These are phyloP conservation scores for Hippophae tibetana DNA, from an alignment of 306 rosid genomes.

Conservation along the genomic window DNA sequence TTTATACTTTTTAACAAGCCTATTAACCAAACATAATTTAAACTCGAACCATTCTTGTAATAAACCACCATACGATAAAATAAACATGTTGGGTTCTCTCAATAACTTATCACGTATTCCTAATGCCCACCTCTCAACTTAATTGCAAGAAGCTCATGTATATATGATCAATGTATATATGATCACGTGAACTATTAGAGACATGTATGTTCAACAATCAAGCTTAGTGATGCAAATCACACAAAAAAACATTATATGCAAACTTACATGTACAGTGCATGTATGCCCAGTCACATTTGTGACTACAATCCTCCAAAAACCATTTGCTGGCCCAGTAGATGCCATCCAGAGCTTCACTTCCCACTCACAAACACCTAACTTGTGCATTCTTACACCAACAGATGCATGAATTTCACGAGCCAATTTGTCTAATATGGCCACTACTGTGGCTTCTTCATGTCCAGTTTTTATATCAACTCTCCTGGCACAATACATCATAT, in stretches of 20 bases:
- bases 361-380: conserved; percentile 88
- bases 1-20: too few relatives aligned
- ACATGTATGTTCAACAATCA: neutral
- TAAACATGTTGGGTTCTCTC: too few relatives aligned
- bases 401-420: conserved; percentile 66
- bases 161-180: neutral
- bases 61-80: neutral
- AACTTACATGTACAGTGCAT: conserved; percentile 77
- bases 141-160: neutral
- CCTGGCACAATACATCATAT: conserved; percentile 43
- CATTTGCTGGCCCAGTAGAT: conserved; percentile 65
- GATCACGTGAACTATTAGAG: neutral
- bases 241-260: conserved; percentile 9
- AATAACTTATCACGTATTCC: too few relatives aligned
- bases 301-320: conserved; percentile 91
- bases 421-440: conserved; percentile 54
- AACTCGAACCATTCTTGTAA: neutral
- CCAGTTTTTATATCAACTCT: conserved; percentile 42
- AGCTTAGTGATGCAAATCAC: neutral
- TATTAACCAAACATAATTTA: neutral
- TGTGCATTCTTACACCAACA: conserved; percentile 94
- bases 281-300: conserved; percentile 96
- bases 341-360: conserved; percentile 92
- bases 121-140: too few relatives aligned
- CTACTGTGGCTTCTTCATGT: conserved; percentile 59